Conservation (phyloP, 2,329 filamentous ascomycete species). For the Acarospora socialis region DNA sequence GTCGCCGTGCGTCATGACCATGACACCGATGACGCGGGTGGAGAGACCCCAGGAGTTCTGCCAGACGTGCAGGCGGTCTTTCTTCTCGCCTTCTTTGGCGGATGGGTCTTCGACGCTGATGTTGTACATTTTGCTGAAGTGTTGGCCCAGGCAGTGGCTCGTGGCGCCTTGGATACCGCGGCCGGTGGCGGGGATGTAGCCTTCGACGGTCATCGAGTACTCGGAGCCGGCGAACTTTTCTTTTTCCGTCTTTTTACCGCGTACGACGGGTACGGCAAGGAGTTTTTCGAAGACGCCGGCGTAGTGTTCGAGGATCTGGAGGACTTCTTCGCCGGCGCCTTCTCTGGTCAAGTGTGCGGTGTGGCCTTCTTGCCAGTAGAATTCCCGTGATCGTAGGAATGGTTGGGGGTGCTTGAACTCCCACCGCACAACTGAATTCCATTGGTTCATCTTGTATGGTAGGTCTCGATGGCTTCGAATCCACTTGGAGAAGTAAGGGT, state of each 20-base stretch:
- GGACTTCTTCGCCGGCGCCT: slow-evolving; percentile 68
- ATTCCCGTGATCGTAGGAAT: slow-evolving; percentile 86
- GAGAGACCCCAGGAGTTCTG: slow-evolving; percentile 99
- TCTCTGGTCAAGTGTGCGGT: slow-evolving; percentile 79
- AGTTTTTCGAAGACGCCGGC: slow-evolving; percentile 85
- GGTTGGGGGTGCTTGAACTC: slow-evolving; percentile 83
- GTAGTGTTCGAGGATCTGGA: slow-evolving; percentile 88
- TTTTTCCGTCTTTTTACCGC: slow-evolving; percentile 88
- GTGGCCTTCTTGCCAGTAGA: slow-evolving; percentile 96
- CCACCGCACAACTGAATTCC: slow-evolving; percentile 90
- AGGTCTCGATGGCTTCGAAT: slow-evolving; percentile 93
- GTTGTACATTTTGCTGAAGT: slow-evolving; percentile 98
- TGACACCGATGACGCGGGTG: slow-evolving; percentile 92
- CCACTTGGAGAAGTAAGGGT: slow-evolving; percentile 92
- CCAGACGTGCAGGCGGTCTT: slow-evolving; percentile 75
- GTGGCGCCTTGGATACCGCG: slow-evolving; percentile 94
- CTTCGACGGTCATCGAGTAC: slow-evolving; percentile 94
- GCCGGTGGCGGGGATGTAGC: slow-evolving; percentile 89
- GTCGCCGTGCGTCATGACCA: slow-evolving; percentile 97
- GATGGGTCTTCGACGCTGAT: slow-evolving; percentile 90
- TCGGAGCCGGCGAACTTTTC: slow-evolving; percentile 96
- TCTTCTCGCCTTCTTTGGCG: slow-evolving; percentile 56
- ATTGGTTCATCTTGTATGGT: slow-evolving; percentile 88
- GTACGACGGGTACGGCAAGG: slow-evolving; percentile 85
- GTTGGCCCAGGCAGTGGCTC: slow-evolving; percentile 87